These are phyloP conservation scores for Noccaea bulbosa DNA, from an alignment of 345 rosid species.

Conservation along the genomic window DNA sequence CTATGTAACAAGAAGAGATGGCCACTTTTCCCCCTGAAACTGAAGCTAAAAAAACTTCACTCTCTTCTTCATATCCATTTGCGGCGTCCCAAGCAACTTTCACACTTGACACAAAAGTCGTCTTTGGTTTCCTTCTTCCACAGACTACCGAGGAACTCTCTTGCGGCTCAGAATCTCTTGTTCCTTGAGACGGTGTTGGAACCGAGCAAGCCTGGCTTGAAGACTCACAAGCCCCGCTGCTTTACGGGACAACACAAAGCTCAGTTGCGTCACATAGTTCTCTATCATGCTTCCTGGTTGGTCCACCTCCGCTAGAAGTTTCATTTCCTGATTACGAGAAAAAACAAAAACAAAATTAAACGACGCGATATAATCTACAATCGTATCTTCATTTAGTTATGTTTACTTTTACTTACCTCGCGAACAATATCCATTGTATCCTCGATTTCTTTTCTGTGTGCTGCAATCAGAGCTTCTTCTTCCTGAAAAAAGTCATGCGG, in stretches of 20 bases:
- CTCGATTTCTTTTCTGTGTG: constrained; percentile 97
- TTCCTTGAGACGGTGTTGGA: constrained; percentile 95
- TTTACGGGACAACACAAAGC: constrained; percentile 91
- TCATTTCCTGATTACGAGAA: constrained; percentile 85
- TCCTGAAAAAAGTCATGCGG: constrained; percentile 52
- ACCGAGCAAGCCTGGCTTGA: constrained; percentile 92
- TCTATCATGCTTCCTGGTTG: constrained; percentile 98
- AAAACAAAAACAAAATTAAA: neutral
- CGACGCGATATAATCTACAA: neutral
- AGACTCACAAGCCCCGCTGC: constrained; percentile 95
- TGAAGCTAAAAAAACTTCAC: constrained; percentile 18
- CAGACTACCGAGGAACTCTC: constrained; percentile 60
- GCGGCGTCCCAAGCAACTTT: constrained; percentile 28
- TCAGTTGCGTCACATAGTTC: constrained; percentile 86
- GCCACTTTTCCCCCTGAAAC: neutral
- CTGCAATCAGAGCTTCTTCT: constrained; percentile 91
- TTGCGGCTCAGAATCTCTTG: constrained; percentile 90
- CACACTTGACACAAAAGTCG: constrained; percentile 32
- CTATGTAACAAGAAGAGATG: constrained; percentile 25
- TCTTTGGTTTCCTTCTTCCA: constrained; percentile 18
- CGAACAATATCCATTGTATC: constrained; percentile 98
- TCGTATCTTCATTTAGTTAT: neutral
- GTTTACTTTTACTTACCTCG: constrained; percentile 67
- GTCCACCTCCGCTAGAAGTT: constrained; percentile 90
- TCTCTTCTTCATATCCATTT: constrained; percentile 25